Percentiles rank a stretch among this genome's conserved stretches.
Conservation (phyloP, 352 stramenopile species). For the Phytopythium kandeliae region DNA sequence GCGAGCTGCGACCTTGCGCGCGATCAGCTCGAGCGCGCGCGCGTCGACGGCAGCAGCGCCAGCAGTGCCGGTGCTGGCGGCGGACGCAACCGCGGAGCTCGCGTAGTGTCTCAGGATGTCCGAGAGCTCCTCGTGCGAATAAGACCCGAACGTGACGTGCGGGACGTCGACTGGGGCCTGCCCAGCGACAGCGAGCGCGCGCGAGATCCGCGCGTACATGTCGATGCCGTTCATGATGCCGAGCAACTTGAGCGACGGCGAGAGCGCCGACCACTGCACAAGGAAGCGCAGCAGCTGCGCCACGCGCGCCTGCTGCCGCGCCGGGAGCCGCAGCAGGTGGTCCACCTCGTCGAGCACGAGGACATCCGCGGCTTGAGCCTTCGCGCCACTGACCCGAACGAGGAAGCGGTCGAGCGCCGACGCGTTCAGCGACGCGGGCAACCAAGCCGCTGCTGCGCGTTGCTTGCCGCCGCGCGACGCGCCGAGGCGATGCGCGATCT, state of each 20-base stretch:
- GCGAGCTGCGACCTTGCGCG: conserved; percentile 54
- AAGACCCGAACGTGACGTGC: conserved; percentile 54
- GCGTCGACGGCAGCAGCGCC: conserved; percentile 23
- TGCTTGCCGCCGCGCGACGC: conserved; percentile 9
- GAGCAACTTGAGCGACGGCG: conserved; percentile 41
- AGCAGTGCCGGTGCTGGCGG: no score
- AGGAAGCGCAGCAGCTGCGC: conserved; percentile 54
- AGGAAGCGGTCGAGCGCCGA: conserved; percentile 48
- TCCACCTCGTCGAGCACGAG: conserved; percentile 70
- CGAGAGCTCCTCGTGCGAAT: conserved; percentile 39
- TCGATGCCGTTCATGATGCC: conserved; percentile 74
- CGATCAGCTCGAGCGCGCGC: conserved; percentile 55
- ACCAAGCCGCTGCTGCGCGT: background rate
- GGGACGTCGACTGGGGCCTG: conserved; percentile 21
- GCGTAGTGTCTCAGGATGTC: conserved; percentile 44
- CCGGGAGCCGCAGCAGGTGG: conserved; percentile 43
- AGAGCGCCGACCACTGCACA: conserved; percentile 41
- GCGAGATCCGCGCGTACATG: conserved; percentile 56
- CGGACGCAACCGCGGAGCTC: conserved; percentile 7
- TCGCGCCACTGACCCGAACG: no score
- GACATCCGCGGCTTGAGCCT: conserved; percentile 10
- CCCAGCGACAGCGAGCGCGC: conserved; percentile 9
- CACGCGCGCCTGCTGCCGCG: conserved; percentile 29
- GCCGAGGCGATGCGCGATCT: conserved; percentile 25
- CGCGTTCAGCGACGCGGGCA: conserved; percentile 32